Percentiles rank a stretch among this genome's conserved stretches.
Conservation (phyloP, 306 rosid species). For the Quercus rubra region DNA sequence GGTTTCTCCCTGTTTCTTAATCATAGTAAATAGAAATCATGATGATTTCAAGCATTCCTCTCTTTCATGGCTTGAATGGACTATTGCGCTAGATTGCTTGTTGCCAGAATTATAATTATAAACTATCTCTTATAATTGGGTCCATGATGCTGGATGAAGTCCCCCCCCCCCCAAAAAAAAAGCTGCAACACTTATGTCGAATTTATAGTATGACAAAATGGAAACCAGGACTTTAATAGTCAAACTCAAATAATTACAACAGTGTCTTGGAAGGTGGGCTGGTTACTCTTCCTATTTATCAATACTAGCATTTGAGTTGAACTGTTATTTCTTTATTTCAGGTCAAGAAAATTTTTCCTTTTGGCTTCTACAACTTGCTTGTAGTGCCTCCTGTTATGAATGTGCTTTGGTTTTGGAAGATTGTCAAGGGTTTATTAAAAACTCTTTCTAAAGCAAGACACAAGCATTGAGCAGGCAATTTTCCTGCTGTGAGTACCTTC, state of each 20-base stretch:
- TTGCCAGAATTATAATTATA: no score
- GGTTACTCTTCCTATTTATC: not conserved
- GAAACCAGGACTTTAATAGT: not conserved
- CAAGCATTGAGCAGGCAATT: conserved; percentile 42
- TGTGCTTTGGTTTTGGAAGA: conserved; percentile 91
- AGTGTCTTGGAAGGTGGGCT: not conserved
- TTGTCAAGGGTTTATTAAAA: conserved; percentile 73
- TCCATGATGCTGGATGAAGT: no score
- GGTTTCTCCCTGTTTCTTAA: no score
- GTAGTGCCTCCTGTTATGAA: conserved; percentile 65
- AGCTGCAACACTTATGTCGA: no score
- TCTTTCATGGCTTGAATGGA: no score
- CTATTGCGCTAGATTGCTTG: no score
- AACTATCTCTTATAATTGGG: no score
- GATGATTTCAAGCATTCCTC: no score
- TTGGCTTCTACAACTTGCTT: conserved; percentile 74
- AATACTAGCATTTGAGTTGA: not conserved
- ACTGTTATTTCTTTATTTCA: conserved; percentile 25
- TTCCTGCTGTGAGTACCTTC: not conserved
- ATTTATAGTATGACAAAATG: not conserved
- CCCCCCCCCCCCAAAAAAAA: no score
- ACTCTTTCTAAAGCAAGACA: conserved; percentile 65
- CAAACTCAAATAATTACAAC: not conserved
- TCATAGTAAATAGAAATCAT: no score
- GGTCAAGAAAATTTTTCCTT: conserved; percentile 58